phyloP scores from a whole-genome alignment of 768 basidiomycete species.

The Auricularia sp. region DNA sequence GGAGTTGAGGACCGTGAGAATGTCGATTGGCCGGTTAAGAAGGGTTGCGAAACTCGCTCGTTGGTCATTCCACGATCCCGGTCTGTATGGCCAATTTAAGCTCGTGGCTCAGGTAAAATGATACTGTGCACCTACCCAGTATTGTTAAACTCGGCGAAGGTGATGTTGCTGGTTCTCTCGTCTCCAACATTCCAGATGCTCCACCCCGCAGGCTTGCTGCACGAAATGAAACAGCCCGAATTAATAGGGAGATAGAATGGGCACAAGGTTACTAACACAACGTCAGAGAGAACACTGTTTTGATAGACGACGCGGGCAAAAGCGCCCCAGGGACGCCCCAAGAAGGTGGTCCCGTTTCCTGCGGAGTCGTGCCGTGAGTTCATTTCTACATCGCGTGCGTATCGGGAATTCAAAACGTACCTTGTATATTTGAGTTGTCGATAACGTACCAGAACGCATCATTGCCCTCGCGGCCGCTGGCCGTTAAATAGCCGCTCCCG shows the following conservation, averaged over 20 bases:
- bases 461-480: constrained; percentile 1
- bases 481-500: constrained; percentile 3
- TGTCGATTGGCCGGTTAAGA: constrained; percentile 15
- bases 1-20: not conserved
- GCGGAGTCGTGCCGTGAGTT: not conserved
- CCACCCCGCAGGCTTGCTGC: constrained; percentile 27
- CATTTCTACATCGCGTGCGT: no score
- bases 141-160: constrained; percentile 39
- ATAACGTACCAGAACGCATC: constrained; percentile 7
- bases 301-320: constrained; percentile 35
- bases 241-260: not conserved
- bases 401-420: not conserved
- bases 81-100: not conserved
- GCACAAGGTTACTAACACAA: not conserved
- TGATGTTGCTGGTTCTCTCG: constrained; percentile 31
- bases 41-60: constrained; percentile 34
- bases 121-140: constrained; percentile 18
- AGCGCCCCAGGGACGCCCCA: constrained; percentile 39
- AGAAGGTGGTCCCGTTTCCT: constrained; percentile 26
- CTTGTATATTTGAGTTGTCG: constrained; percentile 5
- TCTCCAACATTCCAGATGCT: constrained; percentile 33
- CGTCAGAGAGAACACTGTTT: constrained; percentile 32
- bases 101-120: no score
- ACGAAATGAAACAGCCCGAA: constrained; percentile 1
- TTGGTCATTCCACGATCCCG: constrained; percentile 26